Base-by-base conservation (phyloP, 2,329 filamentous ascomycete species). In the Xylariaceae sp. region DNA sequence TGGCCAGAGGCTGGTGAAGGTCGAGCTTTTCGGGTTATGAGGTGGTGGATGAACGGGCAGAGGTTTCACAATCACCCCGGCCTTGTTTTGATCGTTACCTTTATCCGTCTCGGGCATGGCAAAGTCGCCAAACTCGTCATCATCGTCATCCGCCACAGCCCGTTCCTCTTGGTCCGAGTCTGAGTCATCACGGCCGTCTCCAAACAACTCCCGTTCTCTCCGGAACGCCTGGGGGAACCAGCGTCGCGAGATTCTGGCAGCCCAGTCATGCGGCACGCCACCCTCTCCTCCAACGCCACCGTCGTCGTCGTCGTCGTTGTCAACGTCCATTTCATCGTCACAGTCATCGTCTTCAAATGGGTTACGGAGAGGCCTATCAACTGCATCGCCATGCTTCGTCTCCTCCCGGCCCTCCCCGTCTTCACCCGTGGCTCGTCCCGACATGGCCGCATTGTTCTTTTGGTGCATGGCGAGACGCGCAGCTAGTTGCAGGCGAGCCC, bases 401-500 rank as follows among this genome's bases (percentile, higher is more conserved):
- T 55, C 63, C 13, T 61, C 53, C 9, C 55, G 59, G 29, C 66
- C 66, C 5, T 64, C 61, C 2, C 62, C 63, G 16, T 64, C 63
- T 16, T 69, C 68, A 3, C 59, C 60, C 9, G 61, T 59, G 43
- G 65, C 51, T 40, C 62, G 59, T 16, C 64, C 50, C 1, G 63
- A 63, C 2, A 70, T 54, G 2, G 64, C 65, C 16, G 68, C 63
- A 5, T 70, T 64, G 49, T 78, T 77, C 60, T 86, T 83, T 50
- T 81, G 78, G 50, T 87, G 84, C 63, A 84, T 77, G 2, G 86
- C 78, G 55, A 97, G 73, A 9, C 89, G 80, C 9, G 86, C 85
- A n/a, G 88, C 89, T n/a, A 97, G 76, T 61, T 94, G 88, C 39
- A 88, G 74, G 35, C 90, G 80, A 6, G 90, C 90, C 36, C 90